Base-by-base conservation (phyloP, 306 rosid species). In the Casuarina equisetifolia region DNA sequence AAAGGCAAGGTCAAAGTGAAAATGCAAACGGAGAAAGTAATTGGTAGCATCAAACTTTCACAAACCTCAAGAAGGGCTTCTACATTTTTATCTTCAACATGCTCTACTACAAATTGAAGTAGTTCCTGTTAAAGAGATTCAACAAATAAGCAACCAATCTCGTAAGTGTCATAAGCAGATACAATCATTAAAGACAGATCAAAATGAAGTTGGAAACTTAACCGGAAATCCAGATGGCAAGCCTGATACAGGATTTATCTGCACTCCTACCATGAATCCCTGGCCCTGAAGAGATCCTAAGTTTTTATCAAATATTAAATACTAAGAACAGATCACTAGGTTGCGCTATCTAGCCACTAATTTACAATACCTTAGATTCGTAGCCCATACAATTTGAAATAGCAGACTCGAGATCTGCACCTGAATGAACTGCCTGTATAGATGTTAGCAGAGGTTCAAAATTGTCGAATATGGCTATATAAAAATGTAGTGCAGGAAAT, bases 191-290 rank as follows among this genome's bases (percentile, higher is more conserved):
- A 78, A 45, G 74, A 78, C 9, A 82, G 80, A 50, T 72, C 44
- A 51, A 77, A 16, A 79, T 68, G 62, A 77, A 80, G 79, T 73
- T 67, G 72, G 71, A 74, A 82, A 84, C 77, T 80, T 92, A 85
- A 95, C 99, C 2, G 88, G 87, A 81, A 95, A 90, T 76, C 87
- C 97, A 80, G 92, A 84, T 13, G 99, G 99, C 89, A 95, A 79
- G 86, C 97, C 99, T 74, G 97, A 54, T 79, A 95, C 86, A 32
- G 99, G 90, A 86, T 92, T 95, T 81, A 95, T 84, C 83, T 92
- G 62, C 87, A 95, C 99, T 53, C 99, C 99, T 43, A 95, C 99
- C 99, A 95, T 95, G 92, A 95, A 95, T 80, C 97, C 99, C 85
- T 92, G 90, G 87, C 99, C 99, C 99, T 95, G 88, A 82, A 83